phyloP scores from a whole-genome alignment of 164 flowering plant species.

The Tetracentron sinense region DNA sequence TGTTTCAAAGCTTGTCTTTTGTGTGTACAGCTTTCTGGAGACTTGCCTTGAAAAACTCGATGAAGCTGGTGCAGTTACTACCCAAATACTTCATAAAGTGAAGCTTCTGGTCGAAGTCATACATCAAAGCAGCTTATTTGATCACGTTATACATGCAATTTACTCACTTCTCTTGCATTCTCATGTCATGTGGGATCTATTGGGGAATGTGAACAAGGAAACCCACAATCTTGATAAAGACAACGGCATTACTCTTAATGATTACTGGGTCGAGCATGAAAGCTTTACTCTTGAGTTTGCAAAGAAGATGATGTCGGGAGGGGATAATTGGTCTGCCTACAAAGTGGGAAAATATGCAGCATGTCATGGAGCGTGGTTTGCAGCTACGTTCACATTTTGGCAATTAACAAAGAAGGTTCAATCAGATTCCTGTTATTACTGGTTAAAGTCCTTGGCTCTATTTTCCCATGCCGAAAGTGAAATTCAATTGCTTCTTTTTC shows the following conservation, averaged over 20 bases:
- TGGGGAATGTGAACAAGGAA: constrained; percentile 9
- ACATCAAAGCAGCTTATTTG: constrained; percentile 24
- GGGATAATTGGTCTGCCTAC: constrained; percentile 57
- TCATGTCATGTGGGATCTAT: constrained; percentile 19
- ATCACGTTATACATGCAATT: constrained; percentile 22
- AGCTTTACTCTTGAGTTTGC: constrained; percentile 30
- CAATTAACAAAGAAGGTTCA: constrained; percentile 38
- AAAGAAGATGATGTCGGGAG: constrained; percentile 31
- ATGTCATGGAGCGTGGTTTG: constrained; percentile 60
- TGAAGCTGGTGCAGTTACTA: constrained; percentile 27
- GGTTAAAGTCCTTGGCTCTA: constrained; percentile 54
- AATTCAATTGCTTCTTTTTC: constrained; percentile 29
- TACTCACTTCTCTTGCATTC: constrained; percentile 39
- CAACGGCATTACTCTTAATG: constrained; percentile 8
- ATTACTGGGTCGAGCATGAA: constrained; percentile 37
- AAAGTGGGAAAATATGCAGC: constrained; percentile 58
- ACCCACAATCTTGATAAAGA: constrained; percentile 7
- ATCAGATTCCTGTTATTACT: constrained; percentile 35
- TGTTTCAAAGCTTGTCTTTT: constrained; percentile 29
- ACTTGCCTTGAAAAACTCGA: constrained; percentile 41
- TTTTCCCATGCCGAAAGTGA: constrained; percentile 47
- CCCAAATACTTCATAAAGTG: constrained; percentile 30
- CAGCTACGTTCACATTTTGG: constrained; percentile 44
- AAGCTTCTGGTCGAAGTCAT: constrained; percentile 33
- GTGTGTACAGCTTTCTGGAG: constrained; percentile 35